A percentile compares a stretch with the other conserved stretches of the same genome.
These are phyloP conservation scores for Cryptosporidium felis DNA, from an alignment of 169 alveolate genomes.

Conservation along the genomic window DNA sequence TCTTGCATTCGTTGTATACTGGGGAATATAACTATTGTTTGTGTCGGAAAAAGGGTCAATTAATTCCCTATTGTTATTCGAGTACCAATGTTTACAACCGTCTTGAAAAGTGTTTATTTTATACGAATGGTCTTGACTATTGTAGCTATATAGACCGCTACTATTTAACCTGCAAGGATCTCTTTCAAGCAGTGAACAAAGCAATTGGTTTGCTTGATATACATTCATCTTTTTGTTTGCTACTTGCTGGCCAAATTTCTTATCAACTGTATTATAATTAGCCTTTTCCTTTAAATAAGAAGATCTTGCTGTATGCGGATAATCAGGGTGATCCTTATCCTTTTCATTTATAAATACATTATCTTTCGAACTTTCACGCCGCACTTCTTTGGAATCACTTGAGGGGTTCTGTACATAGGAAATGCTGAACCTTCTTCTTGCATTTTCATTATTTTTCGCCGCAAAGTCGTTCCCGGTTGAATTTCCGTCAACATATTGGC, in stretches of 20 bases:
- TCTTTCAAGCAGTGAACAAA: conserved; percentile 47
- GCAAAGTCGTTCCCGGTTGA: neutral
- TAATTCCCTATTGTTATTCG: conserved; percentile 40
- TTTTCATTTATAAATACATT: neutral
- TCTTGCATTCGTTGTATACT: conserved; percentile 66
- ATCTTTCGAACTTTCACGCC: neutral
- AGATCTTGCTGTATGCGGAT: neutral
- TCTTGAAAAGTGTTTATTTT: conserved; percentile 63
- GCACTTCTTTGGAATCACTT: neutral
- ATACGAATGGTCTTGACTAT: conserved; percentile 60
- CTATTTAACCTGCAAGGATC: conserved; percentile 62
- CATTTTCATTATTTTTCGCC: neutral
- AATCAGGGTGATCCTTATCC: neutral
- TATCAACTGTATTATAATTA: neutral
- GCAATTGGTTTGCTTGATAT: conserved; percentile 53
- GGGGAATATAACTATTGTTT: conserved; percentile 64
- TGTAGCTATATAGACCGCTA: conserved; percentile 62
- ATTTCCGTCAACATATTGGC: neutral
- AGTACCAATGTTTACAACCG: conserved; percentile 63
- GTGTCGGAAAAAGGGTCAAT: conserved; percentile 63
- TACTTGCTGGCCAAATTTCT: neutral
- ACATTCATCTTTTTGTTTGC: conserved; percentile 37
- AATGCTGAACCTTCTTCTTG: conserved; percentile 52
- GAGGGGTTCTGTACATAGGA: conserved; percentile 40
- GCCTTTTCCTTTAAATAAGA: conserved; percentile 1